Base-by-base conservation (phyloP, 345 rosid genomes). In the Brassica cretica region DNA sequence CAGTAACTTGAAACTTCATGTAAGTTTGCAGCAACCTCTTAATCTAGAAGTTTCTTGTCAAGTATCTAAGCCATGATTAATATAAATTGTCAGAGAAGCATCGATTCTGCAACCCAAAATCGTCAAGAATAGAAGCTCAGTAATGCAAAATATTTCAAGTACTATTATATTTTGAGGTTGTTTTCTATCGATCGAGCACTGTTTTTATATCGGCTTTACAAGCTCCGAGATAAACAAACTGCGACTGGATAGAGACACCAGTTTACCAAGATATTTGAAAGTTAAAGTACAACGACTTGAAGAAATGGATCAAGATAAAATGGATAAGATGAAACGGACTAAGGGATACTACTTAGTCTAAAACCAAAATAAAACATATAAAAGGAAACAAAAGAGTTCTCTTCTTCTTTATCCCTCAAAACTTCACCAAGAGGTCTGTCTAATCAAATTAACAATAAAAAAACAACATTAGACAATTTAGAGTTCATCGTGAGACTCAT, bases 401-500 rank as follows among this genome's bases (percentile, higher is more conserved):
- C 55, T 49, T 49, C 55, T 14, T 49, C 55, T 49, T 49, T 49
- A 49, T 49, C 55, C 53, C 55, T 49, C 55, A 49, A 49, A 49
- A 49, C 55, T 49, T 49, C 16, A 49, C 72, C 68, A 66, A 66
- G 12, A 59, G 62, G 69, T 76, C 64, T 76, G 51, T 75, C 79
- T 75, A 75, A 70, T 49, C 66, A 61, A 69, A 32, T 76, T 5
- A 76, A 49, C 70, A 53, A n/a, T 33, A 35, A 63, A 64, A 7
- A 69, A 76, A 14, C 16, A n/a, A 7, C 35, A 64, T 79, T 46
- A 14, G 0, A 49, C 55, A 14, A 0, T 1, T 49, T 49, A 79
- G 55, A 79, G 78, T 66, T 79, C 82, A 7, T 74, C 82, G 33
- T 79, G 78, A 21, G 59, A 53, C 59, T 68, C 25, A 65, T 79